Conservation (phyloP, 1,139 yeast genomes). For the Candida smagusa region DNA sequence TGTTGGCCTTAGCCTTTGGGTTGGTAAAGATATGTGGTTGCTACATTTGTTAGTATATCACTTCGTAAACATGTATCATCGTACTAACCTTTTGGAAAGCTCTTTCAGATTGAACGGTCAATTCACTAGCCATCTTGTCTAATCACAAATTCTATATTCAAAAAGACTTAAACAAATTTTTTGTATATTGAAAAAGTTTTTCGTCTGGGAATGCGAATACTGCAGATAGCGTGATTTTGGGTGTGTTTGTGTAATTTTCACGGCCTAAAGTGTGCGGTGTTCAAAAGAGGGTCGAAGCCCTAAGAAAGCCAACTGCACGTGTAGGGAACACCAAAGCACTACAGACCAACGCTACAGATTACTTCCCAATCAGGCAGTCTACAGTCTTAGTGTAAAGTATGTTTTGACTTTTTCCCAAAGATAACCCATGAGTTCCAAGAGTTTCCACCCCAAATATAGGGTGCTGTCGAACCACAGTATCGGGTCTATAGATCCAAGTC, state of each 20-base stretch:
- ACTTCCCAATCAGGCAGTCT: not conserved
- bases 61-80: constrained; percentile 1
- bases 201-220: constrained; percentile 4
- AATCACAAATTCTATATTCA: constrained; percentile 13
- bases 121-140: constrained; percentile 94
- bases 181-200: constrained; percentile 7
- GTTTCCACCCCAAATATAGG: constrained; percentile 9
- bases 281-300: constrained; percentile 10
- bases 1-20: constrained; percentile 99
- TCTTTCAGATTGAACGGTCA: constrained; percentile 99
- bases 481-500: constrained; percentile 3
- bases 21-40: constrained; percentile 99
- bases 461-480: constrained; percentile 8
- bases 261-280: not conserved
- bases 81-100: constrained; percentile 99
- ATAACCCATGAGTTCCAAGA: not conserved
- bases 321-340: not conserved
- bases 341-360: no score
- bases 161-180: constrained; percentile 9
- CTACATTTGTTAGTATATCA: constrained; percentile 47
- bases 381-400: constrained; percentile 3
- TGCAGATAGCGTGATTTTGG: constrained; percentile 5
- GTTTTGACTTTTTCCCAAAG: constrained; percentile 1
- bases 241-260: not conserved
- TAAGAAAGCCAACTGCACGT: not conserved